These are phyloP conservation scores for Gremmenia infestans DNA, from an alignment of 2,329 filamentous ascomycete species.

Conservation along the genomic window DNA sequence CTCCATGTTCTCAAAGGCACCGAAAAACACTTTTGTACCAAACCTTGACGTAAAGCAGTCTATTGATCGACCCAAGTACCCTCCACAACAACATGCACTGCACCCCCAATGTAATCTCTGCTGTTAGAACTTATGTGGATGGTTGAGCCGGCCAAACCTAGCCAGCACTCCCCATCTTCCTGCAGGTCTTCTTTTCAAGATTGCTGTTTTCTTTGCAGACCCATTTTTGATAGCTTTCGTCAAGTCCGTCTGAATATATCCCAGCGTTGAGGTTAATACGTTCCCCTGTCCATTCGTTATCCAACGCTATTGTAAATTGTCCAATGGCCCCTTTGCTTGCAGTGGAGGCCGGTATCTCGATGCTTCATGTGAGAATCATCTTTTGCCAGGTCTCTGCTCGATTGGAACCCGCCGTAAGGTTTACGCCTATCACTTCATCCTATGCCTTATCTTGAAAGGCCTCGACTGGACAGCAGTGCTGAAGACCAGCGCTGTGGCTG, in stretches of 20 bases:
- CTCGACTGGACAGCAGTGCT: slow-evolving; percentile 27
- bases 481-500: slow-evolving; percentile 38
- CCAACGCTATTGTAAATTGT: slow-evolving; percentile 69
- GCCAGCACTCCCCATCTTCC: slow-evolving; percentile 75
- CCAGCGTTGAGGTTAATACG: slow-evolving; percentile 81
- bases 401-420: slow-evolving; percentile 24
- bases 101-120: slow-evolving; percentile 32
- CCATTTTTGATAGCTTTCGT: slow-evolving; percentile 74
- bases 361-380: slow-evolving; percentile 8
- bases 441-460: slow-evolving; percentile 33
- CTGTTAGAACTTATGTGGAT: slow-evolving; percentile 53
- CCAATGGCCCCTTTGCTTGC: slow-evolving; percentile 25
- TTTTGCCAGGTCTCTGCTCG: slow-evolving; percentile 14
- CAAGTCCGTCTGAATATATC: slow-evolving; percentile 87
- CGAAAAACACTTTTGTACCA: neutral
- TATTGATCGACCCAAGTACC: slow-evolving; percentile 1
- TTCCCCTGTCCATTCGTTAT: slow-evolving; percentile 73
- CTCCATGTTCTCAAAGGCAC: too few relatives aligned
- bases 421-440: slow-evolving; percentile 34
- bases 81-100: slow-evolving; percentile 12
- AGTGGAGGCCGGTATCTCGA: slow-evolving; percentile 11
- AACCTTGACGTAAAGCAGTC: neutral
- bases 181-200: slow-evolving; percentile 72
- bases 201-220: slow-evolving; percentile 59
- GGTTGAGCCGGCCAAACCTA: slow-evolving; percentile 75